Conservation (phyloP, 768 basidiomycete genomes). For the Phanerochaete carnosa region DNA sequence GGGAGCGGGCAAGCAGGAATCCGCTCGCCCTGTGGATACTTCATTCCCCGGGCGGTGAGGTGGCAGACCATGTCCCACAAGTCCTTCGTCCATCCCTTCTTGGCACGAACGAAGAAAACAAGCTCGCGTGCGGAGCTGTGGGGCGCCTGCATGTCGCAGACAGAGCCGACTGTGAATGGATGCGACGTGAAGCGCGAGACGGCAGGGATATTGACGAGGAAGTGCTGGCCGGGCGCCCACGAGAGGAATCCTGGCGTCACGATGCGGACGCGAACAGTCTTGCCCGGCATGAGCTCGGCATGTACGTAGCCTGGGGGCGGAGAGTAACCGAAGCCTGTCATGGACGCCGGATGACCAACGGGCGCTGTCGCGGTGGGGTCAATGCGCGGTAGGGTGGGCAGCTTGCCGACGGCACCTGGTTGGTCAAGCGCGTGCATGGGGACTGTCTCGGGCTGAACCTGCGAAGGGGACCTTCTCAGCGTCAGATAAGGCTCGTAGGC, state of each 20-base stretch:
- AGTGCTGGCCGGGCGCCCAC: constrained; percentile 81
- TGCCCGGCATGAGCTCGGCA: constrained; percentile 66
- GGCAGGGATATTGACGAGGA: constrained; percentile 63
- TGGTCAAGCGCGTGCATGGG: constrained; percentile 11
- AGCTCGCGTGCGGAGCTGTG: constrained; percentile 51
- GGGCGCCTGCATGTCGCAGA: constrained; percentile 46
- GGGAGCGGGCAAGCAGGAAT: constrained; percentile 32
- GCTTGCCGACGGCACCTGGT: constrained; percentile 1
- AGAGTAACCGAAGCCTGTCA: constrained; percentile 24
- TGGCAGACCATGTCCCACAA: constrained; percentile 55
- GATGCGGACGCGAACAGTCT: constrained; percentile 66
- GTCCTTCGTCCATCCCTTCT: constrained; percentile 64
- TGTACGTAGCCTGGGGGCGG: constrained; percentile 69
- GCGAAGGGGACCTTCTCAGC: not conserved
- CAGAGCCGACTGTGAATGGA: constrained; percentile 69
- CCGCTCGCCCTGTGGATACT: constrained; percentile 26
- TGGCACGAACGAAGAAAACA: constrained; percentile 65
- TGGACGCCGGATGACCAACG: not conserved
- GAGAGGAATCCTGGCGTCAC: constrained; percentile 49
- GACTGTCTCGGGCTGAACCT: constrained; percentile 2
- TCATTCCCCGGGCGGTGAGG: constrained; percentile 30
- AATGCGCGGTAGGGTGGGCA: constrained; percentile 10
- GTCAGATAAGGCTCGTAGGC: constrained; percentile 3
- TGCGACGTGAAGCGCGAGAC: constrained; percentile 61
- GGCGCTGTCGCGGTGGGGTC: constrained; percentile 3